Evolutionary conservation across 371 early-diverging fungal species (phyloP), one percentile per base, ranked within the genome.

Genomic region (Saksenaea vasiformis): DNA sequence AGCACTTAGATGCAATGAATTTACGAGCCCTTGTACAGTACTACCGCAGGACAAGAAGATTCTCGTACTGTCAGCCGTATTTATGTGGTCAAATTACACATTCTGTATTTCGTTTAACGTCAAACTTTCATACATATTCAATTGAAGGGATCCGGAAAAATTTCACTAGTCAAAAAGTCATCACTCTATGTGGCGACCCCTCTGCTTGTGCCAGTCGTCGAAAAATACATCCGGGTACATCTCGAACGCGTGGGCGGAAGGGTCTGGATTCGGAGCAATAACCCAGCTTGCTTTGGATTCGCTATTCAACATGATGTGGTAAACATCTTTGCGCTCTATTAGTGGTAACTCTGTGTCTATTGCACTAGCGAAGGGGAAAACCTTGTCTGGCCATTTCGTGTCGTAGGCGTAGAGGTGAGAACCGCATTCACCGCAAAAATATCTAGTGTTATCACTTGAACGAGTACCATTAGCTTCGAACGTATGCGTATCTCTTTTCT

Each of bases 371-470:
- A 63, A 67, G 9, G 83, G 80, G 51, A 76, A 82, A 5, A 76
- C 70, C 36, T 5, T 70, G 5, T 82, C 71, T 8, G 62, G 36
- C 22, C 56, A 79, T 31, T 66, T 17, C 28, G 65, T 61, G 47
- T 74, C 66, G 62, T 76, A 75, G n/a, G 73, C 75, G 56, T 77
- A 82, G 2, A 79, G 58, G 43, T 79, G 74, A 14, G 27, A 63
- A 3, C 79, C 78, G 51, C 83, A 83, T 64, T 80, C 79, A 35
- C 70, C 60, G 47, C 83, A 80, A 54, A 82, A 82, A 36, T 78
- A 70, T 38, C 83, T 68, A 7, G 71, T 69, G 38, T 77, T 79
- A 19, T 76, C 83, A 54, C 83, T 82, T 31, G 31, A 53, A 24
- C 19, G 22, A 9, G 47, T 27, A 17, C 17, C 13, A 31, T 14